These are phyloP conservation scores for Vitis vinifera DNA, from an alignment of 164 flowering plant species.

Conservation along the genomic window ASM3070453v1 NC_081808.1:11083001-11083500, in stretches of 20 bases:
- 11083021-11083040: constrained; percentile 6
- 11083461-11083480: constrained; percentile 69
- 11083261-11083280: constrained; percentile 74
- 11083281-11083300: constrained; percentile 94
- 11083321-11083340: constrained; percentile 57
- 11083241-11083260: constrained; percentile 79
- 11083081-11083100: neutral
- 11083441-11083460: constrained; percentile 85
- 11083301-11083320: constrained; percentile 80
- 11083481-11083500: constrained; percentile 94
- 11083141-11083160: too few species aligned
- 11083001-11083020: constrained; percentile 9
- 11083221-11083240: constrained; percentile 85
- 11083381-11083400: constrained; percentile 49
- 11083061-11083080: constrained; percentile 12
- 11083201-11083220: constrained; percentile 54
- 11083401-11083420: constrained; percentile 43
- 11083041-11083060: constrained; percentile 1
- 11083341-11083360: constrained; percentile 72
- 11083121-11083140: too few species aligned
- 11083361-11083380: constrained; percentile 67
- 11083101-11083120: constrained; percentile 5
- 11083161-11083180: too few species aligned
- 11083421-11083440: constrained; percentile 55
- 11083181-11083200: too few species aligned